phyloP scores from a whole-genome alignment of 805 yeast species.

The Scheffersomyces amazonensis region DNA sequence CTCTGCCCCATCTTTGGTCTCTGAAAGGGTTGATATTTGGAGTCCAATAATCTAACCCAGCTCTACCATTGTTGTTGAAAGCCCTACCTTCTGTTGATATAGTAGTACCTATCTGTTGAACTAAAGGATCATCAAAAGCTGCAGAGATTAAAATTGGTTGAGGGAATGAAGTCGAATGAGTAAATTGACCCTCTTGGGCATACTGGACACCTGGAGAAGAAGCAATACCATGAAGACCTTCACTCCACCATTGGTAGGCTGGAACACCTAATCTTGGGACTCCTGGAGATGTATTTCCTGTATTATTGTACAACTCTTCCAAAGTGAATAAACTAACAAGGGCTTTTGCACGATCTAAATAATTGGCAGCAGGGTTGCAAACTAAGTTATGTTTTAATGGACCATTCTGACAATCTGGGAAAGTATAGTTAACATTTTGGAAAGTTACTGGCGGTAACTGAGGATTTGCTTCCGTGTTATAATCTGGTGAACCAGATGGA shows the following conservation, averaged over 20 bases:
- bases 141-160: constrained; percentile 5
- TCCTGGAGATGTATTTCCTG: constrained; percentile 6
- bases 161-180: constrained; percentile 5
- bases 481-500: constrained; percentile 4
- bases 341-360: constrained; percentile 3
- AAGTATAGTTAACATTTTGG: constrained; percentile 1
- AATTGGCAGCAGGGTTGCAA: constrained; percentile 1
- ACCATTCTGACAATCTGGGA: constrained; percentile 6
- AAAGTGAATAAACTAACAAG: constrained; percentile 2
- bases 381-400: constrained; percentile 4
- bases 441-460: constrained; percentile 5
- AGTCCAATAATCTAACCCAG: constrained; percentile 4
- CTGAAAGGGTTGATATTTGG: constrained; percentile 6
- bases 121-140: constrained; percentile 3
- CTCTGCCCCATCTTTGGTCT: constrained; percentile 7
- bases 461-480: constrained; percentile 4
- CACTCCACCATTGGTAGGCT: constrained; percentile 6
- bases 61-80: constrained; percentile 5
- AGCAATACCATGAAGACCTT: constrained; percentile 6
- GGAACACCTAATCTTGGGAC: constrained; percentile 5
- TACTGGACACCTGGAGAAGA: constrained; percentile 1
- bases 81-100: constrained; percentile 5
- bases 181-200: constrained; percentile 1
- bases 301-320: constrained; percentile 2
- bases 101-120: constrained; percentile 2